Evolutionary conservation across 2,329 filamentous ascomycete genomes (phyloP).

Genomic region (Cercospora citrullina): DNA sequence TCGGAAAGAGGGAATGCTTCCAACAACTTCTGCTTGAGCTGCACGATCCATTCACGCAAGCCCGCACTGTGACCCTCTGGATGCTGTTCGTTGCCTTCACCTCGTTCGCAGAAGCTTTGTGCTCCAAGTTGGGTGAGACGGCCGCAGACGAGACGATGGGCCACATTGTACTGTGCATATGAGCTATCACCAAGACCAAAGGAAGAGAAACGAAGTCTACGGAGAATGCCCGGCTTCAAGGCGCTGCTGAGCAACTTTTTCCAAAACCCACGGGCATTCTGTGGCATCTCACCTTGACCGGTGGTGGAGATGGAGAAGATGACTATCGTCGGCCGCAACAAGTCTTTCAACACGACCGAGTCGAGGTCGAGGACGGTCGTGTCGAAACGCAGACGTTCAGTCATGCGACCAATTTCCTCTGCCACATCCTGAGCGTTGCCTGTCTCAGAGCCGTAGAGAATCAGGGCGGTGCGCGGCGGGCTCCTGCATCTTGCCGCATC

Average conservation of each 20-base stretch:
- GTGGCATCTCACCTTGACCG: conserved; percentile 88
- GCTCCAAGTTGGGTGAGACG: conserved; percentile 82
- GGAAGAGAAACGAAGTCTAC: conserved; percentile 70
- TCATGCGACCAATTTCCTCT: conserved; percentile 73
- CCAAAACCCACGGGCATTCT: conserved; percentile 82
- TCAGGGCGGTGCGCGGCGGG: conserved; percentile 55
- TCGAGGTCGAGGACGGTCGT: conserved; percentile 77
- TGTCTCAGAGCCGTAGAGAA: conserved; percentile 93
- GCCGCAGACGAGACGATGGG: conserved; percentile 82
- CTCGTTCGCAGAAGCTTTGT: conserved; percentile 69
- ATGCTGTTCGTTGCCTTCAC: conserved; percentile 92
- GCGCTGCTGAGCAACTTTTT: conserved; percentile 76
- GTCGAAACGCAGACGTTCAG: conserved; percentile 75
- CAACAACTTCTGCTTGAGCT: conserved; percentile 66
- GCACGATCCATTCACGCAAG: conserved; percentile 45
- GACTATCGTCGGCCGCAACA: conserved; percentile 56
- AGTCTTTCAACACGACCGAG: conserved; percentile 61
- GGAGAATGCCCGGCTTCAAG: conserved; percentile 69
- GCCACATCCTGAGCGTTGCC: conserved; percentile 92
- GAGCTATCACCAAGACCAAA: conserved; percentile 95
- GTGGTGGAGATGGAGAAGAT: conserved; percentile 89
- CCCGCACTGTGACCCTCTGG: conserved; percentile 70
- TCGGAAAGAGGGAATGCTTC: conserved; percentile 67
- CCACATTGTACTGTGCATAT: conserved; percentile 93
- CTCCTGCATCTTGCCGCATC: conserved; percentile 1